phyloP scores from a whole-genome alignment of 1,284 basidiomycete species.

The Xerocomus nothofagi region DNA sequence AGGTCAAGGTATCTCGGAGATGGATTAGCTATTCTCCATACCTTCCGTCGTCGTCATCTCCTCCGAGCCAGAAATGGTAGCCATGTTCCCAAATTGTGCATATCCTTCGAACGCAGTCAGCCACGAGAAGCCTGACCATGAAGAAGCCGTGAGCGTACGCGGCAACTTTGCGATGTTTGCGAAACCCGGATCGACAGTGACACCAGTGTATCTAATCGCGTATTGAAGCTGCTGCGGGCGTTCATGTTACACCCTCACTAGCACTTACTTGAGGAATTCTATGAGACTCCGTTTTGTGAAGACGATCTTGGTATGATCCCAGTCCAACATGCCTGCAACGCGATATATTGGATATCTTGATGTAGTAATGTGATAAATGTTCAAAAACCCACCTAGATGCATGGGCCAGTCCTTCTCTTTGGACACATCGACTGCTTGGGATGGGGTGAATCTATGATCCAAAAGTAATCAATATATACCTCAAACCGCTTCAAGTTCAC shows the following conservation, averaged over 20 bases:
- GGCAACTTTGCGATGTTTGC: constrained; percentile 69
- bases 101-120: constrained; percentile 32
- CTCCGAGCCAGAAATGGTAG: constrained; percentile 9
- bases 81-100: constrained; percentile 36
- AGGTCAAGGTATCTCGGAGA: neutral
- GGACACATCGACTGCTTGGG: constrained; percentile 51
- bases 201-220: constrained; percentile 56
- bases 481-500: neutral
- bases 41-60: constrained; percentile 15
- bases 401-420: constrained; percentile 71
- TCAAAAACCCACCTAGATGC: constrained; percentile 50
- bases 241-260: no score
- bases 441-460: constrained; percentile 56
- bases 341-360: neutral
- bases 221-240: constrained; percentile 24
- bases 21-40: neutral
- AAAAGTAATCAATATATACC: constrained; percentile 5
- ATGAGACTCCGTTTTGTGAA: constrained; percentile 72
- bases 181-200: constrained; percentile 72
- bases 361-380: neutral
- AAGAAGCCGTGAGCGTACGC: constrained; percentile 45
- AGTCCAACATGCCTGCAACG: constrained; percentile 66
- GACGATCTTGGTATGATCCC: constrained; percentile 69
- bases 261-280: constrained; percentile 67
- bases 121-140: constrained; percentile 36